Percentiles rank a stretch among this genome's conserved stretches.
Conservation (phyloP, 257 asterid species). For the Handroanthus guayacan region DNA sequence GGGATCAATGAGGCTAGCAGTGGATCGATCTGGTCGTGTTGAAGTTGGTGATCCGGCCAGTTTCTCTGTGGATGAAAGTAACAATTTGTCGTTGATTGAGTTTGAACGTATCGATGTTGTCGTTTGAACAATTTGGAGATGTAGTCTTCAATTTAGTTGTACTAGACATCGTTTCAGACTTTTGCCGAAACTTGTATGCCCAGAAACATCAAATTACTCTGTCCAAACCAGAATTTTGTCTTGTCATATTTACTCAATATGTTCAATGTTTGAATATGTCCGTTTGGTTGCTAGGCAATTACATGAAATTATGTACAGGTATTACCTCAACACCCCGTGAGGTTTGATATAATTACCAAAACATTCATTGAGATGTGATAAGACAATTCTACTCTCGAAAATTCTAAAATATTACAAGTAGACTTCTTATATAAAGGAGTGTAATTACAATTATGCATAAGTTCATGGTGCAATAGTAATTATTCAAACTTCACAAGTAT, state of each 20-base stretch:
- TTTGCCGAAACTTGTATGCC: constrained; percentile 29
- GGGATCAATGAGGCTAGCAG: constrained; percentile 87
- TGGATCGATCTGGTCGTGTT: constrained; percentile 70
- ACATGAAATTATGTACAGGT: no score
- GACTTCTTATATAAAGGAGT: no score
- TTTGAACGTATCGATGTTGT: constrained; percentile 76
- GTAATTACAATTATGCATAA: no score
- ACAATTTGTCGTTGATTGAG: constrained; percentile 76
- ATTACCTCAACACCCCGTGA: no score
- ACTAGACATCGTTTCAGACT: constrained; percentile 25
- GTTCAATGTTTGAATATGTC: not conserved
- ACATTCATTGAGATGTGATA: no score
- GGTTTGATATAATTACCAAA: no score
- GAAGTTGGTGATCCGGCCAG: constrained; percentile 60
- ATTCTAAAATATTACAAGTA: no score
- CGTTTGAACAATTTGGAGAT: constrained; percentile 44
- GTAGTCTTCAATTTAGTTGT: constrained; percentile 25
- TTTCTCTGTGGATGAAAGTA: constrained; percentile 62
- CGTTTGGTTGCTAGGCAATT: no score
- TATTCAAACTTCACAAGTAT: no score
- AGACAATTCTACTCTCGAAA: no score
- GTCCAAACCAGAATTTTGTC: not conserved
- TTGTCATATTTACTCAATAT: not conserved
- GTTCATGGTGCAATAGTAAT: no score
- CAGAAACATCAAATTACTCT: constrained; percentile 11